Evolutionary conservation across 2,329 filamentous ascomycete species (phyloP).

Genomic region (Waltergamsia citrina): DNA sequence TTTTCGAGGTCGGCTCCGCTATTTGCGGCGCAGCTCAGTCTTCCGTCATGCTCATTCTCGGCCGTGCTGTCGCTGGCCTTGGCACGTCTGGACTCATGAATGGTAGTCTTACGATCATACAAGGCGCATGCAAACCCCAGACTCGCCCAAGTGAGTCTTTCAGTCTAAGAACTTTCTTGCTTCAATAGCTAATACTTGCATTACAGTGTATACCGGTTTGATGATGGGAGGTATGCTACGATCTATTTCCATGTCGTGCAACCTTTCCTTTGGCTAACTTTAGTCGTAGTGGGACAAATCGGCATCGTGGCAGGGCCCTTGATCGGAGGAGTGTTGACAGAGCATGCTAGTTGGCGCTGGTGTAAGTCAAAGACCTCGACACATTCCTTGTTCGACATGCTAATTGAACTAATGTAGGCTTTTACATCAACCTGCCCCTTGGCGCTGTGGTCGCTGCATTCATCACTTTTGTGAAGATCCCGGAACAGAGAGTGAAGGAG

Average conservation of each 20-base stretch:
- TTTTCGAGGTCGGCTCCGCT: constrained; percentile 11
- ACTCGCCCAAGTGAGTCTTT: constrained; percentile 7
- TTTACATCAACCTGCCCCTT: constrained; percentile 37
- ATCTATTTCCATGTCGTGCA: too few species aligned
- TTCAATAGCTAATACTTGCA: too few species aligned
- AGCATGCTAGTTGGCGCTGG: constrained; percentile 31
- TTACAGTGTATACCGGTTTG: constrained; percentile 2
- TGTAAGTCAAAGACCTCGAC: constrained; percentile 13
- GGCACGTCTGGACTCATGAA: constrained; percentile 10
- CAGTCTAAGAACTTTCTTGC: too few species aligned
- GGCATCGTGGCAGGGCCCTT: constrained; percentile 30
- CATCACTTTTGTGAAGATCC: constrained; percentile 21
- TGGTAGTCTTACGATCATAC: constrained; percentile 9
- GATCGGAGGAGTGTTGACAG: constrained; percentile 30
- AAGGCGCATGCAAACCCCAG: constrained; percentile 8
- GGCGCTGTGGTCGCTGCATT: constrained; percentile 23
- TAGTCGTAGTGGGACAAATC: constrained; percentile 19
- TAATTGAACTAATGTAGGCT: constrained; percentile 12
- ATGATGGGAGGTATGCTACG: constrained; percentile 16
- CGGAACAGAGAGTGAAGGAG: constrained; percentile 22
- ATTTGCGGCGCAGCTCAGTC: constrained; percentile 11
- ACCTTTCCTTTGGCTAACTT: not conserved
- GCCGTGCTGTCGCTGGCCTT: constrained; percentile 10
- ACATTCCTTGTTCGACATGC: not conserved
- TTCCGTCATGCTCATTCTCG: constrained; percentile 11